Base-by-base conservation (phyloP, 148 eudicot genomes). In the Vaccinium macrocarpon region DNA sequence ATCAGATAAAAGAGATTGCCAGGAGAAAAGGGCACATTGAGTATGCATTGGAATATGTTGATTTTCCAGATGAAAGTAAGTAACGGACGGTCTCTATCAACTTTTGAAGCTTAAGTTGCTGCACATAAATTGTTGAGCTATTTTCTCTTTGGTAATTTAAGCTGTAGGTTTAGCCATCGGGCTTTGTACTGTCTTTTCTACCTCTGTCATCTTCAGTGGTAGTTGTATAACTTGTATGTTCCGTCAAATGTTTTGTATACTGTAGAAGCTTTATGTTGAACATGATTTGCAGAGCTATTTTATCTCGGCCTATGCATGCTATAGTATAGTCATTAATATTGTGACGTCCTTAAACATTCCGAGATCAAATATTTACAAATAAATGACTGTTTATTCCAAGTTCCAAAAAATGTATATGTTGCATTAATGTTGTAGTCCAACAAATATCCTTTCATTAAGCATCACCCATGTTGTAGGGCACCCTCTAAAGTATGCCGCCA, bases 1-100 rank as follows among this genome's bases (percentile, higher is more conserved):
- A 9, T 15, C 80, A 85, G 86, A 85, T 85, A 50, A 73, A 80
- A 50, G 53, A 81, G 53, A 85, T 64, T 61, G 7, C 15, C 42
- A 29, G 15, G 61, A 80, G 57, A 32, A 29, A 32, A 50, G 62
- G 78, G 50, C 46, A 82, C 15, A 27, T 68, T 68, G 56, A 7
- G 52, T 50, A 59, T 73, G 71, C 84, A 16, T 81, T 85, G 87
- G 87, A 85, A 56, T 85, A 23, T 51, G 76, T 81, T 62, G 87
- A 85, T 76, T 85, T 81, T 50, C 76, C 87, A 0, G 87, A 75
- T 48, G 87, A 85, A 81, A 85, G 87, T 85, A 85, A 85, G 87
- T 85, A 59, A 80, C 25, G 15, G 11, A 21, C 48, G 48, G 57
- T 25, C 14, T 70, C 53, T 56, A 52, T 78, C 9, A 16, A 76